phyloP scores from a whole-genome alignment of 169 alveolate genomes.

The Eimeria zaria region DNA sequence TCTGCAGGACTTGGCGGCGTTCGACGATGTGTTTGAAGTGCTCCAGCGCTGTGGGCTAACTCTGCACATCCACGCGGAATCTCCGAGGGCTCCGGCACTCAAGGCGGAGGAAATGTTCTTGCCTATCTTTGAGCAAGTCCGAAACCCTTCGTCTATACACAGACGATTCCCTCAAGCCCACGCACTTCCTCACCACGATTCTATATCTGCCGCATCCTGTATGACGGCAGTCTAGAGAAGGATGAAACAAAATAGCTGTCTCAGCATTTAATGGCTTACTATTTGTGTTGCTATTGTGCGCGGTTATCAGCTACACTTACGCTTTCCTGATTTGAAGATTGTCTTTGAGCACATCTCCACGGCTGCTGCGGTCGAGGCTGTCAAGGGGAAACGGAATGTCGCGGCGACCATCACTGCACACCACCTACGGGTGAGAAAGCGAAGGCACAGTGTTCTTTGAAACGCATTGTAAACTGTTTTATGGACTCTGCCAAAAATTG shows the following conservation, averaged over 20 bases:
- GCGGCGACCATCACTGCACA: slow-evolving; percentile 87
- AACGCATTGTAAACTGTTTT: background rate
- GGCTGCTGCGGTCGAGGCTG: slow-evolving; percentile 83
- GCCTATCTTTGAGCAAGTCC: slow-evolving; percentile 78
- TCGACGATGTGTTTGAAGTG: slow-evolving; percentile 56
- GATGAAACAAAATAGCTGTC: background rate
- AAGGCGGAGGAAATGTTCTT: slow-evolving; percentile 85
- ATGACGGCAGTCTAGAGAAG: background rate
- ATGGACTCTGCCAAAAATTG: background rate
- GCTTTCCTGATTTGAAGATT: slow-evolving; percentile 83
- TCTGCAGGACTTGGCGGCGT: slow-evolving; percentile 73
- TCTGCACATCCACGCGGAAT: slow-evolving; percentile 86
- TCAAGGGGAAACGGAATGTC: slow-evolving; percentile 45
- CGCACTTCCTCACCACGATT: background rate
- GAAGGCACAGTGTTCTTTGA: background rate
- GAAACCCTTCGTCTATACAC: background rate
- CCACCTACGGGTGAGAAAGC: slow-evolving; percentile 82
- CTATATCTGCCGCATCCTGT: background rate
- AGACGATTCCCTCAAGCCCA: background rate
- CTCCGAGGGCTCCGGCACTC: slow-evolving; percentile 80
- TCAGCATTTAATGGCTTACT: background rate
- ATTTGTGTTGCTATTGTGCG: background rate
- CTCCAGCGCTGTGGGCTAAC: slow-evolving; percentile 82
- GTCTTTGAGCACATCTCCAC: slow-evolving; percentile 87
- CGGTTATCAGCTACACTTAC: slow-evolving; percentile 37